phyloP scores from a whole-genome alignment of 2,329 filamentous ascomycete genomes.

The Ophiostoma piceae region DNA sequence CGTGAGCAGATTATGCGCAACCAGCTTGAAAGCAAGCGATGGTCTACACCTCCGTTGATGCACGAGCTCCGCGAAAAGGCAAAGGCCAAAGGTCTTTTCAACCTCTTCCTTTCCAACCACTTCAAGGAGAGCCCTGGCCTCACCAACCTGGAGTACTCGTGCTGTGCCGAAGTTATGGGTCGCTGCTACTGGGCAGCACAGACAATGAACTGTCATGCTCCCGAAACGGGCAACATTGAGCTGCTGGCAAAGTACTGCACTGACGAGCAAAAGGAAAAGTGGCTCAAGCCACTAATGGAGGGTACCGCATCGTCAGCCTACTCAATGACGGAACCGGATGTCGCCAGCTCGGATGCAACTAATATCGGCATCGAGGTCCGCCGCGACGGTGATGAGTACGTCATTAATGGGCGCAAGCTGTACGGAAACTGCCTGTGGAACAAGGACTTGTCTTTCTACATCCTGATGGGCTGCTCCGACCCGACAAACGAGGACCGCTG shows the following conservation, averaged over 20 bases:
- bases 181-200: slow-evolving; percentile 77
- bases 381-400: slow-evolving; percentile 79
- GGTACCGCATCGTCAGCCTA: slow-evolving; percentile 86
- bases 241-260: slow-evolving; percentile 88
- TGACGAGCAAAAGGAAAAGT: slow-evolving; percentile 75
- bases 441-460: slow-evolving; percentile 82
- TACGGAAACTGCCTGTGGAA: slow-evolving; percentile 96
- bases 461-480: slow-evolving; percentile 93
- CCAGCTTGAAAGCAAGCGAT: slow-evolving; percentile 78
- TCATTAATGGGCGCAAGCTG: slow-evolving; percentile 98
- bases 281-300: slow-evolving; percentile 75
- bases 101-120: slow-evolving; percentile 94
- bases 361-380: slow-evolving; percentile 84
- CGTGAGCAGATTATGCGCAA: slow-evolving; percentile 75
- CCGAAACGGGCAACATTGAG: slow-evolving; percentile 94
- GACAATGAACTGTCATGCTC: slow-evolving; percentile 84
- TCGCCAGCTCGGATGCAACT: slow-evolving; percentile 84
- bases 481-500: slow-evolving; percentile 70
- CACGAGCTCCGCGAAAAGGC: slow-evolving; percentile 40
- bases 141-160: slow-evolving; percentile 89
- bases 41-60: slow-evolving; percentile 41
- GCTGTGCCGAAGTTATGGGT: slow-evolving; percentile 94
- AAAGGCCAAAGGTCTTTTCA: slow-evolving; percentile 79
- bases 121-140: slow-evolving; percentile 93
- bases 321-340: slow-evolving; percentile 87